A percentile compares a stretch with the other conserved stretches of the same genome.
These are phyloP conservation scores for Teratosphaeria viscida DNA, from an alignment of 2,329 filamentous ascomycete genomes.

Conservation along the genomic window DNA sequence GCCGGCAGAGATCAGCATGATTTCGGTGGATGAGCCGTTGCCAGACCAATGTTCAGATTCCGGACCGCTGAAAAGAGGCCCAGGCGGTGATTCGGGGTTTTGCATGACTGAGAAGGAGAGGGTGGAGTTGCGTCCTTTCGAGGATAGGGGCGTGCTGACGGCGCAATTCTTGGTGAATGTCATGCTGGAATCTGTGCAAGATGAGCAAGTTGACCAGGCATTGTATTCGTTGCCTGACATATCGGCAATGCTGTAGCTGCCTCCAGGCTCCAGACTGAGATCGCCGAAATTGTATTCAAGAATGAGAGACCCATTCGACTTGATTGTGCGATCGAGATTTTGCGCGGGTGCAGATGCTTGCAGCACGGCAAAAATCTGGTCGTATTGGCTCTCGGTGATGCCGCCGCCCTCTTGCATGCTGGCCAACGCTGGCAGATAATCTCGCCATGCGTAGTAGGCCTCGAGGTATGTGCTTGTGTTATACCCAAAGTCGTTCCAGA, in stretches of 20 bases:
- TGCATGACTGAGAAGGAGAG: conserved; percentile 34
- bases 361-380: conserved; percentile 29
- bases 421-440: conserved; percentile 42
- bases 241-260: conserved; percentile 22
- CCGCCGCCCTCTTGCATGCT: conserved; percentile 46
- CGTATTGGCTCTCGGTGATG: conserved; percentile 32
- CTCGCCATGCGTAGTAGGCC: conserved; percentile 41
- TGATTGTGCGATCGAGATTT: conserved; percentile 38
- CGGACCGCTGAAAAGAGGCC: conserved; percentile 32
- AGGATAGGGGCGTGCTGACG: conserved; percentile 38
- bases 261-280: conserved; percentile 1
- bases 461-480: conserved; percentile 44
- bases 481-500: conserved; percentile 47
- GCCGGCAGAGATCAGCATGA: conserved; percentile 30
- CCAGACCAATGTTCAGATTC: conserved; percentile 17
- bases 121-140: conserved; percentile 49
- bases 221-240: conserved; percentile 33
- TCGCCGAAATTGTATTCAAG: conserved; percentile 26
- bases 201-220: conserved; percentile 29
- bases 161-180: conserved; percentile 28
- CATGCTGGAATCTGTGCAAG: conserved; percentile 3
- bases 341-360: conserved; percentile 36
- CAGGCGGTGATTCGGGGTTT: conserved; percentile 32
- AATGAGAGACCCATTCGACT: conserved; percentile 28
- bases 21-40: conserved; percentile 12